These are phyloP conservation scores for Iris pallida DNA, from an alignment of 116 monocot species.

Conservation along the genomic window DNA sequence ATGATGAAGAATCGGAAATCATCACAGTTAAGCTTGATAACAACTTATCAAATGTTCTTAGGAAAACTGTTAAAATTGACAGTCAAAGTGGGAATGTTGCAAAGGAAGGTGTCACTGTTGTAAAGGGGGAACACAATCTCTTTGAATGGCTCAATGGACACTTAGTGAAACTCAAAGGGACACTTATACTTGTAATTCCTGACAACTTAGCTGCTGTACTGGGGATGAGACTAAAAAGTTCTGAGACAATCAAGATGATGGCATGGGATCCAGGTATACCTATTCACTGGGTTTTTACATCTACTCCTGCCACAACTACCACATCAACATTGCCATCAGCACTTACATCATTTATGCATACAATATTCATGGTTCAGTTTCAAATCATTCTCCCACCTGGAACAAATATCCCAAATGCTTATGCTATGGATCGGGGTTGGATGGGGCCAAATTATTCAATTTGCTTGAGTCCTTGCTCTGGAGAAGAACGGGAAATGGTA, in stretches of 20 bases:
- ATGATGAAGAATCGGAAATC: slow-evolving; percentile 42
- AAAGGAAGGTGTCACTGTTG: slow-evolving; percentile 85
- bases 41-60: slow-evolving; percentile 32
- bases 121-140: slow-evolving; percentile 85
- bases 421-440: too few species aligned
- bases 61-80: slow-evolving; percentile 55
- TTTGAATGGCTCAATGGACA: slow-evolving; percentile 98
- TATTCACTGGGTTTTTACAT: too few species aligned
- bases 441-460: too few species aligned
- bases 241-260: slow-evolving; percentile 88
- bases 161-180: slow-evolving; percentile 84
- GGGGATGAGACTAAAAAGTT: slow-evolving; percentile 72
- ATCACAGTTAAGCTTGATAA: slow-evolving; percentile 53
- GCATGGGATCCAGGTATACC: slow-evolving; percentile 89
- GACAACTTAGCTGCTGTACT: slow-evolving; percentile 74
- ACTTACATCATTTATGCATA: too few species aligned
- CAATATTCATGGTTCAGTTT: too few species aligned
- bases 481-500: too few species aligned
- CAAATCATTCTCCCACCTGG: too few species aligned
- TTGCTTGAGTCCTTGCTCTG: too few species aligned
- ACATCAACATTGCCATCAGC: too few species aligned
- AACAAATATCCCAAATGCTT: too few species aligned
- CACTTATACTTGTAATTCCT: slow-evolving; percentile 81
- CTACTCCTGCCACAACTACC: too few species aligned
- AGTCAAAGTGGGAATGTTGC: slow-evolving; percentile 71